These are phyloP conservation scores for Aspergillus niger DNA, from an alignment of 2,329 filamentous ascomycete species.

Conservation along the genomic window DNA sequence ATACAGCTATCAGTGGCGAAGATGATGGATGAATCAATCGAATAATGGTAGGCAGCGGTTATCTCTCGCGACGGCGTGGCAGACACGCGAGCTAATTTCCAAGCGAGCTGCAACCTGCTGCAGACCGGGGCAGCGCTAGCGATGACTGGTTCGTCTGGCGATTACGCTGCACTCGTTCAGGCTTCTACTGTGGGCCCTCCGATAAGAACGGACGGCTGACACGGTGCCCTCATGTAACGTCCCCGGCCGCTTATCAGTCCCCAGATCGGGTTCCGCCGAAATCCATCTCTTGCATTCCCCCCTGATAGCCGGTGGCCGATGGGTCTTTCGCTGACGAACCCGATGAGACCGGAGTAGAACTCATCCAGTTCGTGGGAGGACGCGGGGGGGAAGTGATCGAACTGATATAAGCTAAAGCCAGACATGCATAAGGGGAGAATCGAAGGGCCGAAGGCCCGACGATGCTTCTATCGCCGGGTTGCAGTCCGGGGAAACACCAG, in stretches of 20 bases:
- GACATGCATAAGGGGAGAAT: neutral
- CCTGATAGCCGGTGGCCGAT: slow-evolving; percentile 1
- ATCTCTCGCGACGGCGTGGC: slow-evolving; percentile 13
- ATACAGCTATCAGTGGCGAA: slow-evolving; percentile 12
- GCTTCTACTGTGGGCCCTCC: slow-evolving; percentile 3
- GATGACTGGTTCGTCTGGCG: neutral
- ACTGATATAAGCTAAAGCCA: neutral
- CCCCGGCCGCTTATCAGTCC: slow-evolving; percentile 13
- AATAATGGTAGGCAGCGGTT: slow-evolving; percentile 21
- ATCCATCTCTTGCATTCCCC: slow-evolving; percentile 1
- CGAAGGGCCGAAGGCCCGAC: neutral
- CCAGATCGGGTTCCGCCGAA: slow-evolving; percentile 17
- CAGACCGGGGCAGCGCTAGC: neutral
- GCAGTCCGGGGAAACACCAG: slow-evolving; percentile 7
- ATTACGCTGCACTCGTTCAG: neutral
- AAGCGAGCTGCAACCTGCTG: neutral
- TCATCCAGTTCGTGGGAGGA: neutral
- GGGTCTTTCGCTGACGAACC: neutral
- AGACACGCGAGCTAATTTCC: slow-evolving; percentile 4
- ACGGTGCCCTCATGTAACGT: slow-evolving; percentile 3
- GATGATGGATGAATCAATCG: slow-evolving; percentile 20
- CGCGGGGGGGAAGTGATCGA: neutral
- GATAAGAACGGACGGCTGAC: neutral
- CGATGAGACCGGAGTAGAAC: neutral
- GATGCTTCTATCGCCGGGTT: neutral